Base-by-base conservation (phyloP, 148 eudicot genomes). In the Rheum nobile region DNA sequence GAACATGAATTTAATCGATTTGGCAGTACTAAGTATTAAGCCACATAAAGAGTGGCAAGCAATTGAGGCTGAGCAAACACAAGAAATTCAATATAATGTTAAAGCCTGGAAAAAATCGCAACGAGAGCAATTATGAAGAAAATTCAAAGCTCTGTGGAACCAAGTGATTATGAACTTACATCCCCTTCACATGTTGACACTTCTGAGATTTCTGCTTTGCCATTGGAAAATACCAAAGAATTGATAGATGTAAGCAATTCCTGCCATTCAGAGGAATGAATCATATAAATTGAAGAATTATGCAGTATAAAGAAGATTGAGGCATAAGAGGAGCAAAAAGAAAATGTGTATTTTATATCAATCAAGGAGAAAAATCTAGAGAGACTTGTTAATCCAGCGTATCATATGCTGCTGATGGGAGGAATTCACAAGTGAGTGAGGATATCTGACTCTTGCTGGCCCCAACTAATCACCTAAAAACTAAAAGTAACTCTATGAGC, bases 111-210 rank as follows among this genome's bases (percentile, higher is more conserved):
- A 29, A 29, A 59, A 29, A 28, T 29, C 35, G 2, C 67, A 61
- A 1, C 19, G 5, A 26, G 10, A 65, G 31, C 0, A 65, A 6
- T 65, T 29, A 14, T 65, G 17, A 11, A 59, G 4, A 59, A 26
- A 59, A 13, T 11, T 26, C 67, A 26, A 26, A 57, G 17, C 34
- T 29, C 34, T 54, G 16, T 11, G 47, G 47, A 38, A 11, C 8
- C 21, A 67, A 76, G 72, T 19, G 26, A 72, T 71, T 13, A 74
- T 73, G 72, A 69, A 92, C 99, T 92, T 72, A 96, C 99, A 84
- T 96, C 99, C 42, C 99, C 99, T 7, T 82, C 75, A 77, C 99
- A 95, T 78, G 85, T 89, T 26, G 97, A 87, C 44, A 96, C 94
- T 82, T 96, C 92, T 43, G 80, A 74, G 67, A 96, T 82, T 81